Evolutionary conservation across 1,139 yeast genomes (phyloP), one percentile per base, ranked within the genome.

Genomic region (Sugiyamaella paludigena): DNA sequence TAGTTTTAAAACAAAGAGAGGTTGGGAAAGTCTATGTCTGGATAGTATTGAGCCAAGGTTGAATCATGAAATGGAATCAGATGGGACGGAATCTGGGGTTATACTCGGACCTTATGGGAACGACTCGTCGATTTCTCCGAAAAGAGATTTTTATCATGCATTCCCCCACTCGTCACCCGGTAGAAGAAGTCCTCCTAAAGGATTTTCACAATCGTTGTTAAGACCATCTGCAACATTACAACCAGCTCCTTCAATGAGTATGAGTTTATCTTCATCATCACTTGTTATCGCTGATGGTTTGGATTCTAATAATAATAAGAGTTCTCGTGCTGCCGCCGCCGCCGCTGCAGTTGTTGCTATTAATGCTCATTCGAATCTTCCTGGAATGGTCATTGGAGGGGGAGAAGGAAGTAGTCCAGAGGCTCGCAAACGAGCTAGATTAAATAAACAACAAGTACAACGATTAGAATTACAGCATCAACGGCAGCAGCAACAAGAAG

Each of bases 1-100:
- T 4, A 63, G 71, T 27, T 66, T 63, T 62, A 72, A 73, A 54
- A 63, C 75, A 32, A 64, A 66, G 48, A 60, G 71, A 12, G 74
- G 73, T n/a, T 67, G 71, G 69, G 69, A 67, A 52, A 63, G 64
- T 49, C 59, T 69, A 39, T 59, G 63, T 28, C 56, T 70, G 34
- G 72, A 69, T 42, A 49, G 63, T 15, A 64, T 70, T 35, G 73
- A 68, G 53, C 72, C 70, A 10, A 58, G 58, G 30, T 51, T 66
- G 15, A 55, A 55, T 13, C 49, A 46, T 39, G 62, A 60, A 43
- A 43, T 52, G 43, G 36, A 32, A 11, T n/a, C 33, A 7, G n/a
- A 31, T 19, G 5, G 15, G 34, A 31, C 4, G 3, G 12, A 31
- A 13, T 31, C 34, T 31, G 34, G 34, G 34, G 34, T 31, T 13